Percentiles rank a stretch among this genome's conserved stretches.
Conservation (phyloP, 2,329 filamentous ascomycete species). For the Cladophialophora exuberans region DNA sequence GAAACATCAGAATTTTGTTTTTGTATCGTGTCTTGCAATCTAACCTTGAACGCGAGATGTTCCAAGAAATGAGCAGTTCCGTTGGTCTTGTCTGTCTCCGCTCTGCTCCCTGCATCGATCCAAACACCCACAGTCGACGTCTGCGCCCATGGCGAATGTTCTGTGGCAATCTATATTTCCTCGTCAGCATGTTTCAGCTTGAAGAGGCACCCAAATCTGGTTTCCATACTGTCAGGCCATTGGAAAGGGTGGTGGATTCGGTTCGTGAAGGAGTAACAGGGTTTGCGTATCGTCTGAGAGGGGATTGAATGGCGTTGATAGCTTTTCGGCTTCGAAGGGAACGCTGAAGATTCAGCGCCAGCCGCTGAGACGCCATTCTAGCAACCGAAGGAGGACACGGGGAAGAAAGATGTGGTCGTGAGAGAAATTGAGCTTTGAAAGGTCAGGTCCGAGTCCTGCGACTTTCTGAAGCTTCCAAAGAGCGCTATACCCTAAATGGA, state of each 20-base stretch:
- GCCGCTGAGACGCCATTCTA: constrained; percentile 90
- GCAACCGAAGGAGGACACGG: constrained; percentile 10
- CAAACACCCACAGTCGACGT: constrained; percentile 98
- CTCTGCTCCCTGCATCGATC: constrained; percentile 98
- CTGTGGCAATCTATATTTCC: constrained; percentile 81
- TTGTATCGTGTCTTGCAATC: not conserved
- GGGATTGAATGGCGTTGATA: constrained; percentile 74
- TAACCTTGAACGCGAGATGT: constrained; percentile 99
- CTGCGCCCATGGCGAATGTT: constrained; percentile 97
- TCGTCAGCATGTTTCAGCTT: constrained; percentile 17
- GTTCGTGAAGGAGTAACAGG: constrained; percentile 80
- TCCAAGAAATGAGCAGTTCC: constrained; percentile 99
- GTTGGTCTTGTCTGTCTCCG: constrained; percentile 98
- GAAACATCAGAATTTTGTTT: constrained; percentile 10
- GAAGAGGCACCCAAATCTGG: not conserved
- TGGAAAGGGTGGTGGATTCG: constrained; percentile 93
- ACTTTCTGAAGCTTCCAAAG: constrained; percentile 18
- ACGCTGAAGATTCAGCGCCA: constrained; percentile 91
- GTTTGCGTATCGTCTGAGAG: constrained; percentile 87
- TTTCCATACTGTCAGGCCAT: constrained; percentile 84
- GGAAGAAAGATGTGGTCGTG: constrained; percentile 9
- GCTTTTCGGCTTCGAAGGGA: constrained; percentile 86
- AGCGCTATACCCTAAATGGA: constrained; percentile 21
- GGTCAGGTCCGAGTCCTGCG: not conserved
- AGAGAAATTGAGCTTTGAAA: constrained; percentile 23